Conservation (phyloP, 2,329 filamentous ascomycete genomes). For the Epichloe elymi region DNA sequence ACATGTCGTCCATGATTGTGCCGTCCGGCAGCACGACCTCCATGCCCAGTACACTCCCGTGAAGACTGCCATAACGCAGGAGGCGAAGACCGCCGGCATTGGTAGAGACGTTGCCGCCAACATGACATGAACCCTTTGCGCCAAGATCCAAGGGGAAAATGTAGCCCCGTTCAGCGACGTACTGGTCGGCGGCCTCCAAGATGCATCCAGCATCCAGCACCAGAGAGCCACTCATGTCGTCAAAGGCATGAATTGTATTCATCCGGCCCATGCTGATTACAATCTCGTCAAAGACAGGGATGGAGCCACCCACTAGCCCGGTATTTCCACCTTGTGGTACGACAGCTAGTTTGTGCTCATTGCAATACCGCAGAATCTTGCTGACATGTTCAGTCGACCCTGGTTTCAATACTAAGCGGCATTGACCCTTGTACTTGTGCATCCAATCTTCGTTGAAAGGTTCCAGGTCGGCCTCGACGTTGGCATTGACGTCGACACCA, state of each 20-base stretch:
- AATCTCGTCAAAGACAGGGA: slow-evolving; percentile 97
- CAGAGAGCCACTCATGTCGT: slow-evolving; percentile 80
- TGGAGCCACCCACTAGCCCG: slow-evolving; percentile 84
- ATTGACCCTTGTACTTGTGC: slow-evolving; percentile 92
- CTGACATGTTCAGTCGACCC: slow-evolving; percentile 77
- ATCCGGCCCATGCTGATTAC: slow-evolving; percentile 82
- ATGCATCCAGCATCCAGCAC: slow-evolving; percentile 87
- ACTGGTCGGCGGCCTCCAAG: slow-evolving; percentile 77
- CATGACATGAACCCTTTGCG: slow-evolving; percentile 91
- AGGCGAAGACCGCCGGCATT: slow-evolving; percentile 88
- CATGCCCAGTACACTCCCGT: slow-evolving; percentile 82
- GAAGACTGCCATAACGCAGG: slow-evolving; percentile 83
- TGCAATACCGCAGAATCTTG: slow-evolving; percentile 87
- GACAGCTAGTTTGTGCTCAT: slow-evolving; percentile 79
- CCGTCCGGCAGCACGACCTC: slow-evolving; percentile 91
- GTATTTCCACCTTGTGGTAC: slow-evolving; percentile 97
- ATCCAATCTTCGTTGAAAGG: slow-evolving; percentile 98
- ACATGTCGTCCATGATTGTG: slow-evolving; percentile 80
- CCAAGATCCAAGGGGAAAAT: slow-evolving; percentile 92
- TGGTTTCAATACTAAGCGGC: slow-evolving; percentile 76
- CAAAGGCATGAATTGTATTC: slow-evolving; percentile 84
- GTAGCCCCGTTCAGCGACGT: slow-evolving; percentile 67
- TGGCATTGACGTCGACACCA: slow-evolving; percentile 54
- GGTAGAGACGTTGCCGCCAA: slow-evolving; percentile 90
- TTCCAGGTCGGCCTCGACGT: slow-evolving; percentile 66